Conservation (phyloP, 2,329 filamentous ascomycete species). For the Cladosporium sp. region DNA sequence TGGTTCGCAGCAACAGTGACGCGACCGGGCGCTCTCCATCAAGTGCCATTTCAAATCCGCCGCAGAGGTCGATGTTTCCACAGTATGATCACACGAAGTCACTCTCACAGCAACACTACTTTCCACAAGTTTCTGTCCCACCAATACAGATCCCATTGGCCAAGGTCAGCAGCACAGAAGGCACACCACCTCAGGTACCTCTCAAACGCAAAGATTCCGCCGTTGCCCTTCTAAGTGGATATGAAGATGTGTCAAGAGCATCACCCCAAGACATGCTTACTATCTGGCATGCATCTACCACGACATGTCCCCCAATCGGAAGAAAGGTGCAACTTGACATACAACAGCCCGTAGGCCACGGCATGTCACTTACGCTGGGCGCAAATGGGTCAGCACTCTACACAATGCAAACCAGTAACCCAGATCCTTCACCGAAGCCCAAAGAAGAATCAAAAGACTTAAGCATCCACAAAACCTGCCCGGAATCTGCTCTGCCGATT, state of each 20-base stretch:
- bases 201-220: slow-evolving; percentile 21
- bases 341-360: slow-evolving; percentile 15
- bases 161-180: neutral
- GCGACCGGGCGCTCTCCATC: slow-evolving; percentile 5
- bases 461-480: slow-evolving; percentile 22
- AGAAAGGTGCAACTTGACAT: slow-evolving; percentile 27
- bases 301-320: slow-evolving; percentile 17
- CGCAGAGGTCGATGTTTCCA: slow-evolving; percentile 70
- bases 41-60: slow-evolving; percentile 21
- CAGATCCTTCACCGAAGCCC: neutral
- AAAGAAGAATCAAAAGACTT: slow-evolving; percentile 17
- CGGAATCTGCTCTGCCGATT: slow-evolving; percentile 17
- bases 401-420: slow-evolving; percentile 20
- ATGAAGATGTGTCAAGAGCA: slow-evolving; percentile 28
- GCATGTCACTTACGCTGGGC: slow-evolving; percentile 6
- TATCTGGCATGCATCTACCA: slow-evolving; percentile 26
- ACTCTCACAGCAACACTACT: slow-evolving; percentile 65
- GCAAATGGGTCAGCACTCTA: slow-evolving; percentile 21
- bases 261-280: slow-evolving; percentile 22
- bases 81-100: slow-evolving; percentile 64
- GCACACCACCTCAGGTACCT: neutral
- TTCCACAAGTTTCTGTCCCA: slow-evolving; percentile 53
- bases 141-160: slow-evolving; percentile 55
- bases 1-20: slow-evolving; percentile 11
- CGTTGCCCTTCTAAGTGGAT: slow-evolving; percentile 25